Evolutionary conservation across 83 land plant species (phyloP).

Genomic region (Larix sibirica): DNA sequence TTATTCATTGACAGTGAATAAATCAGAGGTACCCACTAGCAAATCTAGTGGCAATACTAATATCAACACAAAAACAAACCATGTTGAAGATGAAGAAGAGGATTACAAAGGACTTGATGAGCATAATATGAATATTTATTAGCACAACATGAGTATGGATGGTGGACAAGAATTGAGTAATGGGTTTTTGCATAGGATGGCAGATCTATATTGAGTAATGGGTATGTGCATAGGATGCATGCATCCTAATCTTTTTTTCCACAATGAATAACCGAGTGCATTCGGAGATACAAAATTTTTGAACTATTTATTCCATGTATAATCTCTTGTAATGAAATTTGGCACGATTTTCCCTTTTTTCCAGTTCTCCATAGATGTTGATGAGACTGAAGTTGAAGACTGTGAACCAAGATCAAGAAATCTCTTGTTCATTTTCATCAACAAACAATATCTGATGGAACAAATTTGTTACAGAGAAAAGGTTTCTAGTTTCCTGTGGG

Average conservation of each 20-base stretch:
- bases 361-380: background rate
- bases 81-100: conserved; percentile 6
- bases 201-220: background rate
- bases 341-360: background rate
- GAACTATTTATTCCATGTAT: background rate
- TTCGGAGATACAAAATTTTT: background rate
- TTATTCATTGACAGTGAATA: background rate
- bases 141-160: conserved; percentile 7
- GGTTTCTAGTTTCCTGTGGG: background rate
- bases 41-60: background rate
- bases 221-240: too few species aligned
- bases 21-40: conserved; percentile 7
- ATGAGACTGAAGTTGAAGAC: background rate
- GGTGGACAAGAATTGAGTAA: background rate
- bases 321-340: background rate
- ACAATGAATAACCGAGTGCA: background rate
- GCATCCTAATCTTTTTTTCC: background rate
- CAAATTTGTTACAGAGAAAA: background rate
- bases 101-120: background rate
- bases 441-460: background rate
- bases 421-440: background rate
- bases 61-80: too few species aligned
- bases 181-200: background rate
- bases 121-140: background rate
- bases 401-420: background rate